Conservation (phyloP, 371 early-diverging fungal species). For the Lichtheimia corymbifera region DNA sequence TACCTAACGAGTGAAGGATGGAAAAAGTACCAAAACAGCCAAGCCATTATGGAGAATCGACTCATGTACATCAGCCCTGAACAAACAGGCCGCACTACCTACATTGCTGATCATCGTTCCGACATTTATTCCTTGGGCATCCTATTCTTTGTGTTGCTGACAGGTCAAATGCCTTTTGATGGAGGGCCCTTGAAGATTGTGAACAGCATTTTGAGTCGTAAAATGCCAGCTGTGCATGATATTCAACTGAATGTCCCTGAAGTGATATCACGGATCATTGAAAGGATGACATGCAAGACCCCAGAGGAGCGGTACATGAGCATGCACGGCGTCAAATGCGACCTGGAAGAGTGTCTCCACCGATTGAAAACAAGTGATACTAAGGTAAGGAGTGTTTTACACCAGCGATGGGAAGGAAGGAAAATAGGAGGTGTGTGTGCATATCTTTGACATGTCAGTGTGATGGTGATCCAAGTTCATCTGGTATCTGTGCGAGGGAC, state of each 20-base stretch:
- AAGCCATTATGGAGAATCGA: constrained; percentile 12
- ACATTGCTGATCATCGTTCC: constrained; percentile 56
- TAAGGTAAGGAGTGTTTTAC: constrained; percentile 14
- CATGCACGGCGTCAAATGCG: constrained; percentile 55
- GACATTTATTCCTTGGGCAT: constrained; percentile 61
- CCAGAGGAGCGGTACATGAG: constrained; percentile 60
- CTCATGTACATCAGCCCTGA: constrained; percentile 49
- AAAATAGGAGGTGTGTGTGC: neutral
- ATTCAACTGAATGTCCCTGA: constrained; percentile 54
- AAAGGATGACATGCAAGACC: constrained; percentile 62
- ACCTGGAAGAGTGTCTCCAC: constrained; percentile 51
- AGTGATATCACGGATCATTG: constrained; percentile 47
- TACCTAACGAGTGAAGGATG: constrained; percentile 48
- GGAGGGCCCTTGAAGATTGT: constrained; percentile 57
- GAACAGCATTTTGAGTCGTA: constrained; percentile 53
- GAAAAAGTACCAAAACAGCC: constrained; percentile 36
- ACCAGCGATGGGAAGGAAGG: too few relatives aligned
- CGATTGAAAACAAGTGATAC: constrained; percentile 25
- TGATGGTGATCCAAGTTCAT: too few relatives aligned
- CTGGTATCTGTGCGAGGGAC: too few relatives aligned
- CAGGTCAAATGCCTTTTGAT: constrained; percentile 51
- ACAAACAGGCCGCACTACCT: constrained; percentile 61
- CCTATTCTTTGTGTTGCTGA: constrained; percentile 52
- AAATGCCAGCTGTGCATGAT: constrained; percentile 43
- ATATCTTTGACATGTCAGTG: too few relatives aligned